phyloP scores from a whole-genome alignment of 805 yeast genomes.

The Diddensiella transvaalensis region DNA sequence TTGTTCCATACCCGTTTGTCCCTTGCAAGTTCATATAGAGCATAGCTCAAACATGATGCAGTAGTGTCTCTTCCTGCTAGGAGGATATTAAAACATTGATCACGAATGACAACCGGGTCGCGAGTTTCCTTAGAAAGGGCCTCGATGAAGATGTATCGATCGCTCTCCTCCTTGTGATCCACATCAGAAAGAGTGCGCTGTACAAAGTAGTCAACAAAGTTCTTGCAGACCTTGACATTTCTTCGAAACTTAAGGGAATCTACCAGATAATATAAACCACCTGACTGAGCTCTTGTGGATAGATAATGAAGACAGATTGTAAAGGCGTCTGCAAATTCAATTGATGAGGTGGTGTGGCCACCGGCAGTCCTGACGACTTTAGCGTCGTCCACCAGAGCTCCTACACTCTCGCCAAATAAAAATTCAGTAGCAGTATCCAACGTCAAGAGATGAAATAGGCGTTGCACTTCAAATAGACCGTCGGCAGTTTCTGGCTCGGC shows the following conservation, averaged over 20 bases:
- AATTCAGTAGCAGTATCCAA: conserved; percentile 37
- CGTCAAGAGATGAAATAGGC: conserved; percentile 30
- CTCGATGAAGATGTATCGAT: conserved; percentile 44
- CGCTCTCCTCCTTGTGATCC: conserved; percentile 17
- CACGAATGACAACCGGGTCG: conserved; percentile 46
- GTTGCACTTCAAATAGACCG: conserved; percentile 31
- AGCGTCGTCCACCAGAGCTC: conserved; percentile 21
- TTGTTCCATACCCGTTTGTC: conserved; percentile 32
- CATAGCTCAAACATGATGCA: conserved; percentile 47
- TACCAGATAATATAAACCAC: conserved; percentile 32
- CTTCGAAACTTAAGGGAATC: conserved; percentile 32
- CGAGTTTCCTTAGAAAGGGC: conserved; percentile 50
- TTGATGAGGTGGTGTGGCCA: conserved; percentile 22
- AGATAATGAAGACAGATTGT: conserved; percentile 19
- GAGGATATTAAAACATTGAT: conserved; percentile 49
- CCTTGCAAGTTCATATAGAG: conserved; percentile 44
- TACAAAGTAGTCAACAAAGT: conserved; percentile 41
- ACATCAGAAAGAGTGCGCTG: conserved; percentile 34
- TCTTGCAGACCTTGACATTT: conserved; percentile 32
- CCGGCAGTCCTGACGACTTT: conserved; percentile 9
- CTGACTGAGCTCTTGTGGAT: conserved; percentile 27
- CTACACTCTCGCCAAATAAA: conserved; percentile 33
- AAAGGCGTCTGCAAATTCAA: conserved; percentile 28
- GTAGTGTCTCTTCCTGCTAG: conserved; percentile 57
- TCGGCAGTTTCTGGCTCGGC: conserved; percentile 29